Percentiles rank a stretch among this genome's conserved stretches.
phyloP scores from a whole-genome alignment of 257 asterid species.

The Penstemon eatonii region DNA sequence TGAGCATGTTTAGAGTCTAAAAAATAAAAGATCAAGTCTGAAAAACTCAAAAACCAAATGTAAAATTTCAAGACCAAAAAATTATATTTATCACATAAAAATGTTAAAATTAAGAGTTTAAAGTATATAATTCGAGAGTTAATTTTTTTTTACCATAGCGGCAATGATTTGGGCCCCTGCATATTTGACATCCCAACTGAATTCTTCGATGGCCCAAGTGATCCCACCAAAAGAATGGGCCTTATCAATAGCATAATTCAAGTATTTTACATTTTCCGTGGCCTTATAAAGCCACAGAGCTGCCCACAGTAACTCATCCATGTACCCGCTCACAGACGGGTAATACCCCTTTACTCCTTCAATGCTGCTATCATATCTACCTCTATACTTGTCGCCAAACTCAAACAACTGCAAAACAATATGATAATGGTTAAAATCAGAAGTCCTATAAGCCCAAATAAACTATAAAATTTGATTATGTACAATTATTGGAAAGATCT shows the following conservation, averaged over 20 bases:
- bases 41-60: too few species aligned
- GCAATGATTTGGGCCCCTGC: slow-evolving; percentile 85
- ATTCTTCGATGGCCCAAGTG: slow-evolving; percentile 81
- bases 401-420: slow-evolving; percentile 64
- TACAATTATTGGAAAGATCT: too few species aligned
- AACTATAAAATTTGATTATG: too few species aligned
- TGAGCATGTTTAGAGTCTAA: too few species aligned
- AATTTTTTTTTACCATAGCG: slow-evolving; percentile 51
- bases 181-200: slow-evolving; percentile 92
- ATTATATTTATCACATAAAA: background rate
- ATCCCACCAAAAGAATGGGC: slow-evolving; percentile 73
- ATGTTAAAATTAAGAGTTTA: background rate
- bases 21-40: too few species aligned
- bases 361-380: slow-evolving; percentile 67
- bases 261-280: slow-evolving; percentile 55
- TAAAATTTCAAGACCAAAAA: too few species aligned
- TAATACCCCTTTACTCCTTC: slow-evolving; percentile 76
- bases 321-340: slow-evolving; percentile 85
- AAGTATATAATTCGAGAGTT: background rate
- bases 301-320: slow-evolving; percentile 93
- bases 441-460: too few species aligned
- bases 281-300: slow-evolving; percentile 88
- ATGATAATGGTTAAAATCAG: too few species aligned
- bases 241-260: slow-evolving; percentile 58
- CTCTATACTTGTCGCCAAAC: slow-evolving; percentile 79